Base-by-base conservation (phyloP, 768 basidiomycete genomes). In the Lactifluus hygrophoroides region DNA sequence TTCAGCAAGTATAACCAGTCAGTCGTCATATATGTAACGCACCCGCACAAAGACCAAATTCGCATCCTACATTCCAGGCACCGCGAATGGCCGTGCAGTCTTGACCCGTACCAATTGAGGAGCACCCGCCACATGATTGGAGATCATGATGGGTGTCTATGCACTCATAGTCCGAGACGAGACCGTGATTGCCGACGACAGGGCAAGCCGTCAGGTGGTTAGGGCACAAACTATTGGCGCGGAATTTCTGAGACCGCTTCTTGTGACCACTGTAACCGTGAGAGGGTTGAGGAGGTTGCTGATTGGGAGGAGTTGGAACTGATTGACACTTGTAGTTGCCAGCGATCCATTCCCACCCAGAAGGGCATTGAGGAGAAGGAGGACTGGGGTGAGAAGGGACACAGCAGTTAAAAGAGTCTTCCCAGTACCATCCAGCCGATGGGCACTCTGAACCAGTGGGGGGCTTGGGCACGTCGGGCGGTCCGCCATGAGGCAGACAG, bases 41-140 rank as follows among this genome's bases (percentile, higher is more conserved):
- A 86, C 84, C 77, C 47, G 70, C 70, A 69, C 84, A 86, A 58
- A 66, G 66, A 30, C 78, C 78, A 59, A 67, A 68, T 49, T 81
- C 76, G 69, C 89, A 93, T n/a, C 79, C 80, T 65, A 89, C 85
- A 67, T 82, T 83, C 78, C 81, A 80, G 19, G 78, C 82, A 47
- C 82, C 80, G 45, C 71, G 60, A 64, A 91, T 88, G 45, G 76
- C 71, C 17, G 82, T 83, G 70, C 88, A 92, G 69, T 92, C 85
- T 68, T 81, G 73, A 25, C 89, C 89, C 43, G 72, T 66, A 19
- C 81, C 82, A n/a, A 78, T 70, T 17, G 80, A 76, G 2, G 80
- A 70, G 67, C 89, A 91, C 28, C 90, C 89, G 61, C 88, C 89
- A 70, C 89, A 91, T 14, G 83, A 83, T 58, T 81, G 76, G 46